These are phyloP conservation scores for Hortiboletus rubellus DNA, from an alignment of 1,284 basidiomycete species.

Conservation along the genomic window DNA sequence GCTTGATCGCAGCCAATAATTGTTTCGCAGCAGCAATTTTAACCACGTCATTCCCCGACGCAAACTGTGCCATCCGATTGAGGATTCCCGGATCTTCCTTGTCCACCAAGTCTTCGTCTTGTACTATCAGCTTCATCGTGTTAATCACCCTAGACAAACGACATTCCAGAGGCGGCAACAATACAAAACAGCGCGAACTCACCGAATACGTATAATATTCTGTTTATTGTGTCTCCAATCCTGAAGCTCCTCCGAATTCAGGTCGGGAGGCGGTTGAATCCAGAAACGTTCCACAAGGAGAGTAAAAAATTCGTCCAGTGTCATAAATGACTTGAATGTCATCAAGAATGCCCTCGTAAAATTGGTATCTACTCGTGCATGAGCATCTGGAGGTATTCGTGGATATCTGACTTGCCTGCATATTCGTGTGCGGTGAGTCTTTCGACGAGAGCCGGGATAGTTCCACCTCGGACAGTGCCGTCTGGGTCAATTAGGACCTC, in stretches of 20 bases:
- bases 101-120: constrained; percentile 57
- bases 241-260: constrained; percentile 53
- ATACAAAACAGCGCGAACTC: constrained; percentile 1
- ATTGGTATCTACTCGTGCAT: constrained; percentile 46
- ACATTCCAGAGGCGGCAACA: not conserved
- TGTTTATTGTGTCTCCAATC: constrained; percentile 76
- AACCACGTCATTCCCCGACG: constrained; percentile 45
- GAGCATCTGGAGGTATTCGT: not conserved
- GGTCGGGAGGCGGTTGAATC: constrained; percentile 56
- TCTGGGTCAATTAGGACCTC: constrained; percentile 71
- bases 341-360: constrained; percentile 80
- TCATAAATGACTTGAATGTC: constrained; percentile 81
- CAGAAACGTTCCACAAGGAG: constrained; percentile 68
- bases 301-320: constrained; percentile 63
- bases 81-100: constrained; percentile 56
- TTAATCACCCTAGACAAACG: constrained; percentile 52
- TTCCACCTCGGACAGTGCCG: constrained; percentile 69
- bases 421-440: constrained; percentile 71
- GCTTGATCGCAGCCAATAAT: constrained; percentile 52
- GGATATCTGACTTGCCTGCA: constrained; percentile 42
- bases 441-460: constrained; percentile 66
- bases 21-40: constrained; percentile 52
- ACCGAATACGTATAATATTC: constrained; percentile 69
- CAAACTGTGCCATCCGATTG: constrained; percentile 57
- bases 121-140: constrained; percentile 57